Percentiles rank a stretch among this genome's conserved stretches.
phyloP scores from a whole-genome alignment of 352 stramenopile species.

The Pythium coloratum region DNA sequence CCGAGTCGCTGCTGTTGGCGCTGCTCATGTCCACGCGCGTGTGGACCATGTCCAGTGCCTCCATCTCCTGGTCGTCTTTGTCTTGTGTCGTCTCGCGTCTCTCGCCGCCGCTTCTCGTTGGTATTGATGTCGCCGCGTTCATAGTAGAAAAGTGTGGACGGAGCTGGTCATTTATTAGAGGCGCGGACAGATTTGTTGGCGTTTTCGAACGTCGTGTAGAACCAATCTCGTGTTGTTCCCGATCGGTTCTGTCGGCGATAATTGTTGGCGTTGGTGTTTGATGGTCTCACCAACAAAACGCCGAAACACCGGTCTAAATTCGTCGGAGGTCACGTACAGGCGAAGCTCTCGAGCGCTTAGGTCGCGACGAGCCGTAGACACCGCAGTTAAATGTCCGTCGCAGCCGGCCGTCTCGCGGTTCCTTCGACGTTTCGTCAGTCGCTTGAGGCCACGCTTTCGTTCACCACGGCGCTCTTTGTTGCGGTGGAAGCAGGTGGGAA shows the following conservation, averaged over 20 bases:
- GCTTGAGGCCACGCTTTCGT: neutral
- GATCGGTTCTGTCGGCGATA: neutral
- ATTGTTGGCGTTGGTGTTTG: neutral
- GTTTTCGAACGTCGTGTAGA: neutral
- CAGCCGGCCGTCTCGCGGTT: neutral
- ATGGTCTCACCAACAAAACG: neutral
- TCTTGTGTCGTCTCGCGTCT: neutral
- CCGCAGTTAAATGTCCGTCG: neutral
- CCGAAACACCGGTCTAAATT: neutral
- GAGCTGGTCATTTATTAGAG: neutral
- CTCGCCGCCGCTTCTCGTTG: neutral
- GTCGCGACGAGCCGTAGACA: neutral
- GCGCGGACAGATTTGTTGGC: neutral
- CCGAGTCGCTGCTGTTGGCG: conserved; percentile 1
- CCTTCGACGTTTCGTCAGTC: conserved; percentile 4
- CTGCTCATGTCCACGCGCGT: conserved; percentile 13
- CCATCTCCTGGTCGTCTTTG: neutral
- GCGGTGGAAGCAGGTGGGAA: conserved; percentile 8
- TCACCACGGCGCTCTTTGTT: neutral
- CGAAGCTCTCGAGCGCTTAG: neutral
- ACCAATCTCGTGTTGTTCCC: neutral
- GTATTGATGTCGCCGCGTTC: conserved; percentile 1
- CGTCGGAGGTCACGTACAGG: neutral
- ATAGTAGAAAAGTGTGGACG: neutral
- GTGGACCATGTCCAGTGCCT: neutral